Percentiles rank a stretch among this genome's conserved stretches.
These are phyloP conservation scores for Rhodosporidiobolus odoratus DNA, from an alignment of 768 basidiomycete species.

Conservation along the genomic window DNA sequence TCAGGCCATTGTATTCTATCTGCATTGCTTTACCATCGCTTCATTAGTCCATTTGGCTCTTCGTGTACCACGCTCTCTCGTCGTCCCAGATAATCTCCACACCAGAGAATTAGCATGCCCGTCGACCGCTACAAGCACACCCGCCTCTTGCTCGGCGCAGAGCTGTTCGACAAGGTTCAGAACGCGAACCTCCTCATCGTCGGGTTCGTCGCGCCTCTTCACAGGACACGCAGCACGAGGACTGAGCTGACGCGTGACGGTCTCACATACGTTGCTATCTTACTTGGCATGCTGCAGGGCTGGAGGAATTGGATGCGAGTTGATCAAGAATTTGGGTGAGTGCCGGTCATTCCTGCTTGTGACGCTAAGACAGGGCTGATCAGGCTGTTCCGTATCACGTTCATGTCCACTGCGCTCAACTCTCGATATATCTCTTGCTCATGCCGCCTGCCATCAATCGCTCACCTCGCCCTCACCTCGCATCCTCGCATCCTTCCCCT, in stretches of 20 bases:
- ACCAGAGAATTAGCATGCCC: no score
- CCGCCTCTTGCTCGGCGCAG: constrained; percentile 70
- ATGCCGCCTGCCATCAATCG: no score
- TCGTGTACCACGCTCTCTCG: no score
- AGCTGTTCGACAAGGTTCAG: constrained; percentile 54
- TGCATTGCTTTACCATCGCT: no score
- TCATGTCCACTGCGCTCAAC: neutral
- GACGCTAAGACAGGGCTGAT: neutral
- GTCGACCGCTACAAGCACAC: constrained; percentile 53
- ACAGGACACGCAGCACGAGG: no score
- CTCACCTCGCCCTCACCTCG: neutral
- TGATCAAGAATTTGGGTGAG: constrained; percentile 91
- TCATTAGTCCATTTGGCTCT: no score
- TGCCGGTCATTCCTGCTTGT: constrained; percentile 45
- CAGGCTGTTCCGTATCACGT: neutral
- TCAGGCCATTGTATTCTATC: no score
- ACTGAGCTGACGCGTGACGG: no score
- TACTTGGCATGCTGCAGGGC: constrained; percentile 7
- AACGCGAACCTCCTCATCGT: constrained; percentile 64
- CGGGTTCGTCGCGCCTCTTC: constrained; percentile 50
- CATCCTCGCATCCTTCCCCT: neutral
- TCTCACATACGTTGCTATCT: neutral
- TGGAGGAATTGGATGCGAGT: constrained; percentile 87
- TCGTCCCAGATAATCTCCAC: no score
- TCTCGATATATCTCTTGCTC: constrained; percentile 53